phyloP scores from a whole-genome alignment of 305 asterid species.

The Ilex paraguariensis region DNA sequence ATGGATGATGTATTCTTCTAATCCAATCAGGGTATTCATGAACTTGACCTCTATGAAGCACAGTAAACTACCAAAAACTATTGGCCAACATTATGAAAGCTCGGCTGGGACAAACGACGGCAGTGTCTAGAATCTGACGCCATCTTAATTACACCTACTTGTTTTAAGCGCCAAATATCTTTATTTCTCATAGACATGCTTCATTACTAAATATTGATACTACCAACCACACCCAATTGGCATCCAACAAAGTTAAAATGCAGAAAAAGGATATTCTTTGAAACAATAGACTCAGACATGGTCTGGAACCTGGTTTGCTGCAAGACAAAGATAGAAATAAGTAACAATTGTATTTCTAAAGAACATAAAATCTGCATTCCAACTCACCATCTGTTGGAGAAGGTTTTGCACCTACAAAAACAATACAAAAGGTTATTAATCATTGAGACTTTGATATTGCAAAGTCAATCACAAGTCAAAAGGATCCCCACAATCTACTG shows the following conservation, averaged over 20 bases:
- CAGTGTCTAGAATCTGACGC: too few species aligned
- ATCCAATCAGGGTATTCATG: too few species aligned
- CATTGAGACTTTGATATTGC: background rate
- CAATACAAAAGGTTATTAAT: background rate
- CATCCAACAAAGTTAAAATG: background rate
- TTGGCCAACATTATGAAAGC: too few species aligned
- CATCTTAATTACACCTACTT: too few species aligned
- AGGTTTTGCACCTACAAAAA: conserved; percentile 72
- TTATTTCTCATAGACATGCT: too few species aligned
- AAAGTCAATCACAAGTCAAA: background rate
- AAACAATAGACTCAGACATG: conserved; percentile 62
- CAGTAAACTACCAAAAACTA: too few species aligned
- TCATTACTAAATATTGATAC: background rate
- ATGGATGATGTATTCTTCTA: too few species aligned
- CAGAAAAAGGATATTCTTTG: conserved; percentile 69
- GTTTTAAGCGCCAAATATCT: too few species aligned
- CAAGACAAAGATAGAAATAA: conserved; percentile 13
- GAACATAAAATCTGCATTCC: background rate
- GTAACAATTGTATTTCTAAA: conserved; percentile 8
- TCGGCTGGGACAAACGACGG: too few species aligned
- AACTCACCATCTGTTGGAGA: conserved; percentile 89
- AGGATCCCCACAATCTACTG: background rate
- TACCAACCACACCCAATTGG: background rate
- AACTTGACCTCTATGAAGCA: too few species aligned
- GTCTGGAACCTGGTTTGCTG: conserved; percentile 78